Percentiles rank a stretch among this genome's conserved stretches.
phyloP scores from a whole-genome alignment of 2,329 filamentous ascomycete species.

The Epichloe gansuensis region DNA sequence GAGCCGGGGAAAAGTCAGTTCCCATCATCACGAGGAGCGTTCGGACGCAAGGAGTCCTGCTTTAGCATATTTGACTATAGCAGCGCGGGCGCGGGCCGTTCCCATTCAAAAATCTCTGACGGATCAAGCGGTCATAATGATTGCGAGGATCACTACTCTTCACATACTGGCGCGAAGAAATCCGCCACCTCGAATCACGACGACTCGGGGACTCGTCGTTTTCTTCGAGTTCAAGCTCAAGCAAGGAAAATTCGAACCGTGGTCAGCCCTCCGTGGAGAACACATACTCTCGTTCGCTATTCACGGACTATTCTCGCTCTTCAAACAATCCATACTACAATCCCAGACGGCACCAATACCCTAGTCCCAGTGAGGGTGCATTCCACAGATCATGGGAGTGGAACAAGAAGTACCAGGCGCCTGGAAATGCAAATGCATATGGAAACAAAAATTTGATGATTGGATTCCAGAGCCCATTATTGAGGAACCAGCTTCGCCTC shows the following conservation, averaged over 20 bases:
- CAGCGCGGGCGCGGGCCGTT: background rate
- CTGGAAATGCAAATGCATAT: background rate
- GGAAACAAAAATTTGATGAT: constrained; percentile 5
- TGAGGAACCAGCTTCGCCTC: constrained; percentile 21
- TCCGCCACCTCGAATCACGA: background rate
- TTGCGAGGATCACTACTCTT: background rate
- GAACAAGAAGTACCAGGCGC: background rate
- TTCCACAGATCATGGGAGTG: constrained; percentile 2
- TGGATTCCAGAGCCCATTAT: constrained; percentile 20
- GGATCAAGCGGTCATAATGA: background rate
- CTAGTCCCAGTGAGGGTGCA: constrained; percentile 4
- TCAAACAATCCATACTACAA: constrained; percentile 24
- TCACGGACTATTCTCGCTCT: constrained; percentile 16
- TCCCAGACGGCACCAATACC: constrained; percentile 12
- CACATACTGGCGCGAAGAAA: background rate
- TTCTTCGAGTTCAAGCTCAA: background rate
- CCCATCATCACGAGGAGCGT: constrained; percentile 1
- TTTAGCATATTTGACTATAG: constrained; percentile 2
- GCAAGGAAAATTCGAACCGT: background rate
- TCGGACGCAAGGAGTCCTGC: background rate
- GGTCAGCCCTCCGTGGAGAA: background rate
- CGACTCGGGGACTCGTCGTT: background rate
- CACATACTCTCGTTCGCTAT: constrained; percentile 2
- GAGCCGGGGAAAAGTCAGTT: background rate
- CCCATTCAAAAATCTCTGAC: background rate